Conservation (phyloP, 169 alveolate genomes). For the Cryptosporidium xiaoi region DNA sequence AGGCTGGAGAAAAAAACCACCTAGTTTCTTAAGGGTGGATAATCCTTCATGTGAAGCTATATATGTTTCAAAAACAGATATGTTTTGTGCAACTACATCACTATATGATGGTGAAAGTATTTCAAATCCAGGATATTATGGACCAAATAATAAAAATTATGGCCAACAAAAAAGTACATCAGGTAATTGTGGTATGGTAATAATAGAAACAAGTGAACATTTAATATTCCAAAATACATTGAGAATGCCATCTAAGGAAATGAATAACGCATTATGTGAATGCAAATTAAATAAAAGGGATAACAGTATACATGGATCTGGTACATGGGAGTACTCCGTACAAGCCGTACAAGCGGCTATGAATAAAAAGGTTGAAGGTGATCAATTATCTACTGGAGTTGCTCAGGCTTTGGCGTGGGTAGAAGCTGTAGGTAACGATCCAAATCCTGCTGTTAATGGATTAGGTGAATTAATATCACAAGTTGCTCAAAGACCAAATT, state of each 20-base stretch:
- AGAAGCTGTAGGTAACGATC: conserved; percentile 73
- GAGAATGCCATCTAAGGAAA: conserved; percentile 75
- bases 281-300: conserved; percentile 73
- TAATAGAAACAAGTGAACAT: conserved; percentile 77
- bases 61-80: conserved; percentile 68
- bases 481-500: conserved; percentile 73
- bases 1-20: conserved; percentile 76
- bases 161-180: not conserved
- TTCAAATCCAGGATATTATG: too few species aligned
- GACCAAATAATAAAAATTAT: not conserved
- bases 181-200: conserved; percentile 78
- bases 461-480: conserved; percentile 68
- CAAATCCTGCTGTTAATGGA: conserved; percentile 73
- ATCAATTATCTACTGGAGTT: conserved; percentile 69
- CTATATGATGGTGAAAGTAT: conserved; percentile 35
- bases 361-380: conserved; percentile 69
- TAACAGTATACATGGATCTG: conserved; percentile 69
- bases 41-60: conserved; percentile 73
- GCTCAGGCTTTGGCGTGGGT: conserved; percentile 75
- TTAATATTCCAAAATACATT: conserved; percentile 75
- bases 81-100: conserved; percentile 73
- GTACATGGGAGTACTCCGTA: conserved; percentile 74
- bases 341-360: conserved; percentile 74
- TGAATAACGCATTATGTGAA: conserved; percentile 79
- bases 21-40: conserved; percentile 56